Conservation (phyloP, 345 rosid species). For the Aquilaria yunnanensis region DNA sequence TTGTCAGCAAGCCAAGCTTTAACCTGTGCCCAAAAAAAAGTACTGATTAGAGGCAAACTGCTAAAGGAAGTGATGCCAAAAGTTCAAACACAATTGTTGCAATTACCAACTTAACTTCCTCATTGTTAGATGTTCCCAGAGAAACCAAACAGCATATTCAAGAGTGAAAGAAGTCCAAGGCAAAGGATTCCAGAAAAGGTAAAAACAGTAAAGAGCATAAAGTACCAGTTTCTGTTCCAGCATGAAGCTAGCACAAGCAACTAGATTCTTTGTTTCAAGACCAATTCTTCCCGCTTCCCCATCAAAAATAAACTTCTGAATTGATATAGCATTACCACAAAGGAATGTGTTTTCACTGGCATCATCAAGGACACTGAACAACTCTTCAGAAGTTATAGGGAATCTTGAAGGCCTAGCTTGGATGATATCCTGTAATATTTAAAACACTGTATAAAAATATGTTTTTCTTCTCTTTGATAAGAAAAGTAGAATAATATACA, state of each 20-base stretch:
- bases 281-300: conserved; percentile 78
- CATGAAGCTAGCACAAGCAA: conserved; percentile 80
- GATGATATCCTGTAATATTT: conserved; percentile 61
- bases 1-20: conserved; percentile 90
- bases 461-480: neutral
- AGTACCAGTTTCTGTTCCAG: conserved; percentile 87
- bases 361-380: conserved; percentile 82
- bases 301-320: conserved; percentile 88
- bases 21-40: conserved; percentile 35
- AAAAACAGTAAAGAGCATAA: conserved; percentile 4
- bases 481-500: conserved; percentile 4
- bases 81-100: neutral
- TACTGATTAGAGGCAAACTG: neutral
- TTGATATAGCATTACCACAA: conserved; percentile 51
- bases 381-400: conserved; percentile 70
- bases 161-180: conserved; percentile 4
- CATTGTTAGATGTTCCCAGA: neutral
- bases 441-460: neutral
- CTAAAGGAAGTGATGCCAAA: neutral
- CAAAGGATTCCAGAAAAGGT: neutral
- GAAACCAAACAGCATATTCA: conserved; percentile 1
- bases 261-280: conserved; percentile 75
- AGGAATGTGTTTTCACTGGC: conserved; percentile 95
- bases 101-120: neutral
- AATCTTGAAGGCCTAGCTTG: conserved; percentile 60